Conservation (phyloP, 768 basidiomycete species). For the Lentinula sp. region DNA sequence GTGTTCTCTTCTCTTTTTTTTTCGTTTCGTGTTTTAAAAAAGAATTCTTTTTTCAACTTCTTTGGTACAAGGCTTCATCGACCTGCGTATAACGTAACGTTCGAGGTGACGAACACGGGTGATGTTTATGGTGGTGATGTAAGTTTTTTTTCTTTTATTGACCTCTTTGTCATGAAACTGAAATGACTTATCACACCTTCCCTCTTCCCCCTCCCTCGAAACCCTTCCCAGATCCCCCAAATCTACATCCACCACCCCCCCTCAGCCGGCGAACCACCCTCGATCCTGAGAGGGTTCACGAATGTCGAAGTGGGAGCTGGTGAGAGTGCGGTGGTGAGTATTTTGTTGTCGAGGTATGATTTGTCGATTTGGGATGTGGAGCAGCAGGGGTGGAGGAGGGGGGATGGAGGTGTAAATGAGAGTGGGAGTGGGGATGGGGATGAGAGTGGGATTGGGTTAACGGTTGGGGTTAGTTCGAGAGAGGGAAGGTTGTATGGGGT, state of each 20-base stretch:
- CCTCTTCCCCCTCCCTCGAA: no score
- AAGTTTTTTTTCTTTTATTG: slow-evolving; percentile 14
- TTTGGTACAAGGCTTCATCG: slow-evolving; percentile 44
- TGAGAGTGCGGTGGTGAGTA: slow-evolving; percentile 36
- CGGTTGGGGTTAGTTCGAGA: slow-evolving; percentile 65
- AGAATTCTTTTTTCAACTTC: slow-evolving; percentile 10
- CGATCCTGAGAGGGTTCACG: slow-evolving; percentile 65
- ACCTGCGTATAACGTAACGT: slow-evolving; percentile 56
- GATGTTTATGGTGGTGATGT: slow-evolving; percentile 54
- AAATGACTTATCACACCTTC: not conserved
- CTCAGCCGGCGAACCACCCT: slow-evolving; percentile 64
- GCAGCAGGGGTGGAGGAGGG: slow-evolving; percentile 70
- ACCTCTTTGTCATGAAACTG: not conserved
- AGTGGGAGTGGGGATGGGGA: slow-evolving; percentile 32
- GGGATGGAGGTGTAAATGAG: slow-evolving; percentile 56
- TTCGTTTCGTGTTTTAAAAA: not conserved
- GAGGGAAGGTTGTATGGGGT: slow-evolving; percentile 49
- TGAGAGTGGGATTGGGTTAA: slow-evolving; percentile 51
- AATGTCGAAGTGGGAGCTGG: slow-evolving; percentile 46
- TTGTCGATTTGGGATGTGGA: slow-evolving; percentile 72
- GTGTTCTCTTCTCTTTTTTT: not conserved
- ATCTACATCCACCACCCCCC: slow-evolving; percentile 66
- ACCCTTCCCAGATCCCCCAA: slow-evolving; percentile 52
- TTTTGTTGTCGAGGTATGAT: slow-evolving; percentile 64
- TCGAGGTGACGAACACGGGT: slow-evolving; percentile 64